Base-by-base conservation (phyloP, 2,329 filamentous ascomycete genomes). In the Epichloe elymi region DNA sequence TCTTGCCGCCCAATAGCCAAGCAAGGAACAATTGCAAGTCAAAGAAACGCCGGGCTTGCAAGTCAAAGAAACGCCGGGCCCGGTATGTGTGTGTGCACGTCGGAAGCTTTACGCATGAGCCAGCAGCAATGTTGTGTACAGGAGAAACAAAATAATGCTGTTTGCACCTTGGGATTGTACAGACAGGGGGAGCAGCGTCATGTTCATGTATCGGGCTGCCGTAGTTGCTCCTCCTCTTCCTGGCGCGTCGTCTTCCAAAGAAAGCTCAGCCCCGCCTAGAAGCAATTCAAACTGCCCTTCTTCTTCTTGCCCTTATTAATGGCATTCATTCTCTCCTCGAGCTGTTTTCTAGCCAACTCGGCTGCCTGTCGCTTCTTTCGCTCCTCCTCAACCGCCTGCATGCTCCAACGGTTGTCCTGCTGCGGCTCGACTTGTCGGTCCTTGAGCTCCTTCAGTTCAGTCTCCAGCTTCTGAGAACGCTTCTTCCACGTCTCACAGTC, bases 371-470 rank as follows among this genome's bases (percentile, higher is more conserved):
- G 79, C 71, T 95, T 94, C 72, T 88, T 91, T 60, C 91, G 82
- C 76, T 98, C 93, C 69, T 98, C 91, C 66, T 98, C 94, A 20
- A 97, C 88, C 54, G 89, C 87, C 66, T 95, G 88, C 59, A 97
- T 78, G 56, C 80, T 84, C 78, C 78, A 83, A 51, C 80, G 70
- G 62, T 74, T 72, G 61, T 83, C 78, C 52, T 72, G 71, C 51
- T 69, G 67, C 1, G 75, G 69, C 59, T 74, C 73, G 3, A 62
- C 60, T n/a, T 67, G 65, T 5, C 68, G 67, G 15, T 79, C 75
- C 66, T 76, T 78, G 58, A 83, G 73, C 54, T 82, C 79, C 66
- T 82, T 82, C 55, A 82, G 78, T 74, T 88, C 85, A 36, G 71
- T 64, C 65, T 95, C 89, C 39, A 91, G 75, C 53, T 84, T 78